Conservation (phyloP, 768 basidiomycete genomes). For the Lyophyllum shimeji region DNA sequence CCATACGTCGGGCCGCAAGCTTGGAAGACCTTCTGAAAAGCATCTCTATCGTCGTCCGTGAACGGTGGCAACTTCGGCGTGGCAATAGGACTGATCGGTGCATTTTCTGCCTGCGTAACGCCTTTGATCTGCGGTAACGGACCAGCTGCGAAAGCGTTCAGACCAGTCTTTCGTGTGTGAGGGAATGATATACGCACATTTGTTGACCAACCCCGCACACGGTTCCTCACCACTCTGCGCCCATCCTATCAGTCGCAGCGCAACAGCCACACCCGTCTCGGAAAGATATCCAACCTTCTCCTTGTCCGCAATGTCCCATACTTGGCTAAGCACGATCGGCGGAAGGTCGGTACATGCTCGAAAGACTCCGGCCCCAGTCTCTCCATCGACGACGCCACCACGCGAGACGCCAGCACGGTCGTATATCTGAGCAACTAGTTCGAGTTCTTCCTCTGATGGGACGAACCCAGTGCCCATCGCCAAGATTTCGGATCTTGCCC, state of each 20-base stretch:
- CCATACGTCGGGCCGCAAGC: conserved; percentile 51
- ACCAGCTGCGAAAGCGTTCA: conserved; percentile 42
- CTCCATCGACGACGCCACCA: conserved; percentile 27
- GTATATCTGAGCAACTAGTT: conserved; percentile 29
- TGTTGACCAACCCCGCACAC: conserved; percentile 37
- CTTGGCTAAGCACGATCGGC: conserved; percentile 50
- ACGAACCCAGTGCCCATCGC: conserved; percentile 14
- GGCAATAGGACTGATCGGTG: conserved; percentile 15
- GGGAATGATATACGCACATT: conserved; percentile 37
- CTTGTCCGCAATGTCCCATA: conserved; percentile 66
- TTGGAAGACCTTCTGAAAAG: conserved; percentile 55
- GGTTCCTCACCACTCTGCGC: conserved; percentile 53
- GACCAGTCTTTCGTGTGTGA: background rate
- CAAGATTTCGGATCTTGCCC: background rate
- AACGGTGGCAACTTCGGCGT: conserved; percentile 39
- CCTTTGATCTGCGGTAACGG: conserved; percentile 43
- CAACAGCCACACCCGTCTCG: conserved; percentile 53
- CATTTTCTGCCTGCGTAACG: conserved; percentile 14
- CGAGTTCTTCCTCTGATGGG: conserved; percentile 28
- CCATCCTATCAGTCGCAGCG: conserved; percentile 64
- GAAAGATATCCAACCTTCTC: conserved; percentile 58
- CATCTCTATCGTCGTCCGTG: conserved; percentile 48
- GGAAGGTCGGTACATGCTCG: conserved; percentile 48
- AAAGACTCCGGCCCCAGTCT: conserved; percentile 59
- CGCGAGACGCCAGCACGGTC: conserved; percentile 19